A percentile compares a stretch with the other conserved stretches of the same genome.
Evolutionary conservation across 2,329 filamentous ascomycete genomes (phyloP).

Genomic region (Huntiella abstrusa): DNA sequence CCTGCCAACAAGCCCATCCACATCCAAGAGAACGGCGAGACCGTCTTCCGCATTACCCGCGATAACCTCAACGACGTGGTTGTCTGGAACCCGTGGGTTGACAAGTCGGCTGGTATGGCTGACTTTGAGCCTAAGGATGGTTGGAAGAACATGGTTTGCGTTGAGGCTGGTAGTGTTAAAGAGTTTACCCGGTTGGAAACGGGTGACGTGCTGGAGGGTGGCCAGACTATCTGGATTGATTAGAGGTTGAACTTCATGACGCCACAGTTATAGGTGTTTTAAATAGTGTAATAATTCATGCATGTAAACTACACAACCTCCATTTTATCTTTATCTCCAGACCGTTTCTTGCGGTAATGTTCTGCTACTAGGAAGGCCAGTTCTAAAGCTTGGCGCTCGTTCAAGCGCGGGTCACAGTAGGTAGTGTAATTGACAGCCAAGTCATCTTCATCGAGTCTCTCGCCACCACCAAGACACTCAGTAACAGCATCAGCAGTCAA

Average conservation of each 20-base stretch:
- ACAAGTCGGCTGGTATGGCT: slow-evolving; percentile 61
- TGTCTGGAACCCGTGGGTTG: slow-evolving; percentile 92
- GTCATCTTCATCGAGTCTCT: slow-evolving; percentile 72
- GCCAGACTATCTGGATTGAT: slow-evolving; percentile 29
- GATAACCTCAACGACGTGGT: slow-evolving; percentile 79
- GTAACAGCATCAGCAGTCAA: slow-evolving; percentile 91
- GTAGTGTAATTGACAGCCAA: slow-evolving; percentile 81
- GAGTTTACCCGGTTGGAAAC: slow-evolving; percentile 72
- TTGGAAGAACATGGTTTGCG: slow-evolving; percentile 83
- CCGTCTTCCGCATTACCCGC: slow-evolving; percentile 54
- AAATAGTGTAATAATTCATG: background rate
- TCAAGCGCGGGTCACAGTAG: slow-evolving; percentile 86
- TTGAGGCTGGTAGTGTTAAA: slow-evolving; percentile 73
- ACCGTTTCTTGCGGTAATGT: slow-evolving; percentile 35
- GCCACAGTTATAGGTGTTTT: background rate
- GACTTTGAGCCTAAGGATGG: slow-evolving; percentile 83
- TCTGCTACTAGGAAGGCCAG: slow-evolving; percentile 84
- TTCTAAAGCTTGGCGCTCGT: slow-evolving; percentile 95
- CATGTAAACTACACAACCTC: no score
- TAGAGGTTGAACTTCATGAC: background rate
- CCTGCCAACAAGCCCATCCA: slow-evolving; percentile 38
- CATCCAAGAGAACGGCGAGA: slow-evolving; percentile 43
- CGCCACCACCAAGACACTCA: slow-evolving; percentile 82
- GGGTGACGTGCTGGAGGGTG: slow-evolving; percentile 47
- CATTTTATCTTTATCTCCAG: no score